Evolutionary conservation across 169 alveolate genomes (phyloP), one percentile per base, ranked within the genome.

Genomic region (Plasmodium blacklocki): DNA sequence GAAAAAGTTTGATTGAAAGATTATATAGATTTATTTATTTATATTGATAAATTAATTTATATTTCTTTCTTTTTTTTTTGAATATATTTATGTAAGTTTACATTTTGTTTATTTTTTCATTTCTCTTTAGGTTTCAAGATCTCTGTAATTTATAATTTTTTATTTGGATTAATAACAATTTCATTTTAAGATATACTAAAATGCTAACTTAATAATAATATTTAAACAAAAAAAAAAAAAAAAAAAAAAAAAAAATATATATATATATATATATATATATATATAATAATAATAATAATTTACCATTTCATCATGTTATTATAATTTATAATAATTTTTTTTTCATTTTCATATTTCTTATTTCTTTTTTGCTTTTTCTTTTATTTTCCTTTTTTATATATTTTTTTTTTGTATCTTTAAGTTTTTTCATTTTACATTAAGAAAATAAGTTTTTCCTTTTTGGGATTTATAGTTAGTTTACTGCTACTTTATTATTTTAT

Each of bases 381-480:
- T 26, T 32, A 9, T 26, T 66, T 66, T 66, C n/a, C 43, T 29
- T 32, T 66, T 39, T 66, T 66, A n/a, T 39, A 29, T 66, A 26
- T 26, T 74, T 26, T 49, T 76, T 78, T 78, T 78, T 78, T 78
- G 76, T 78, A 64, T 78, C 78, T 64, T 78, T 78, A 66, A 78
- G 76, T 26, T 76, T 76, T 68, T 32, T 47, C 67, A 63, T 32
- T 47, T 66, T 66, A 39, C 67, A 64, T 59, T 78, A 64, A 74
- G 23, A 19, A 45, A 52, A 29, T 23, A 21, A 78, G 67, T 50
- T 50, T 78, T 29, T 50, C 58, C 89, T 39, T 67, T 64, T 78
- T 78, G 78, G 89, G 89, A 60, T 58, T 78, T 78, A 78, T 66
- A 64, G 64, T 64, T 78, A 78, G 89, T 74, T 74, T 21, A 60